Evolutionary conservation across 176 grass and related monocot species (phyloP), one percentile per base, ranked within the genome.

Genomic region (Juncus inflexus): DNA sequence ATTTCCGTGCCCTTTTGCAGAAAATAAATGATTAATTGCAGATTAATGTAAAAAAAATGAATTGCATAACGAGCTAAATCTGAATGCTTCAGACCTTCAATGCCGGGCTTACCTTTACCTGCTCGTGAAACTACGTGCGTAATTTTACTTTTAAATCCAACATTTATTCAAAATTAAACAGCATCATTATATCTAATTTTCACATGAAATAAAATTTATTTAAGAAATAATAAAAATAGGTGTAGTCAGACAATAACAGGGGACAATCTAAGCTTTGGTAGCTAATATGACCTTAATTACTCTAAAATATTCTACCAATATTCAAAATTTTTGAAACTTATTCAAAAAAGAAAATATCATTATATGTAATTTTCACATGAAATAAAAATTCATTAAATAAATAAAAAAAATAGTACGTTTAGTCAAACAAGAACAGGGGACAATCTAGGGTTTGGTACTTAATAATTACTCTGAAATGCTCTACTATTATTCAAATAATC

Each of bases 71-170:
- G 37, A 69, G 28, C 12, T 56, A 69, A 15, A 56, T 53, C 28
- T 7, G 19, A 28, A 28, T 28, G 19, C 19, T 28, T 28, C 19
- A 28, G 19, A 28, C 19, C 12, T 39, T 6, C 49, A 69, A 95
- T 95, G 90, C 81, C 83, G 57, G 81, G 72, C 60, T 75, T 87
- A 74, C 68, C 75, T 74, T 75, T 90, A 64, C 60, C 78, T 54
- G 56, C 81, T 38, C 66, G 77, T 59, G 86, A 69, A 55, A 15
- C 80, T 61, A 83, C 3, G 86, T 90, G 90, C 50, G 73, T 35
- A 36, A 9, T 61, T 71, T 38, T 13, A 12, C 52, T 55, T 61
- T 15, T 8, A 60, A 50, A 61, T 70, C 40, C 19, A 52, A 28
- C 19, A 28, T 28, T 28, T 28, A 28, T 28, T 28, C 19, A 28